These are phyloP conservation scores for Wickerhamomyces silvicola DNA, from an alignment of 805 yeast species.

Conservation along the genomic window DNA sequence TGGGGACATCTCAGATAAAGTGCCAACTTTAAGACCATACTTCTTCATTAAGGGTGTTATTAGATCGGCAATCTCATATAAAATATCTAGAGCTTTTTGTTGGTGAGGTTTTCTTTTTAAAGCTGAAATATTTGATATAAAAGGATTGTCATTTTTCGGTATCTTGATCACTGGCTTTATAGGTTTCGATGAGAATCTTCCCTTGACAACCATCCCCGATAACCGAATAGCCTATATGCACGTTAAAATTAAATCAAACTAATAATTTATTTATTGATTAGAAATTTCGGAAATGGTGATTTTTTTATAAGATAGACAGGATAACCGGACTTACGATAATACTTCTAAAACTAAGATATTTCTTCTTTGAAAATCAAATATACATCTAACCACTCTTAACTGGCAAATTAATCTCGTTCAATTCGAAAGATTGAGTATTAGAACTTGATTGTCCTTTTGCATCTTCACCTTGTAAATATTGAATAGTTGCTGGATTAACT, in stretches of 20 bases:
- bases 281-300: too few relatives aligned
- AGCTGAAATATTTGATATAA: constrained; percentile 31
- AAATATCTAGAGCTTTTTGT: constrained; percentile 49
- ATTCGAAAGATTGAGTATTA: too few relatives aligned
- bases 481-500: too few relatives aligned
- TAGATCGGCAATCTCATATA: constrained; percentile 60
- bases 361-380: too few relatives aligned
- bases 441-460: too few relatives aligned
- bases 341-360: too few relatives aligned
- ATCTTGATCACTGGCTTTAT: constrained; percentile 8
- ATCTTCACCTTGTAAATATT: constrained; percentile 13
- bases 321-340: too few relatives aligned
- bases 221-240: neutral
- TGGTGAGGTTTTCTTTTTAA: constrained; percentile 40
- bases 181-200: constrained; percentile 11
- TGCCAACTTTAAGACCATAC: constrained; percentile 56
- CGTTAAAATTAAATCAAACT: neutral
- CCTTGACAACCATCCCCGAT: constrained; percentile 16
- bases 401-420: too few relatives aligned
- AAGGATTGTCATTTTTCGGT: constrained; percentile 25
- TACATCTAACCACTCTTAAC: too few relatives aligned
- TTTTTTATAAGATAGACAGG: too few relatives aligned
- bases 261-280: too few relatives aligned
- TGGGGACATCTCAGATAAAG: constrained; percentile 79
- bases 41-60: constrained; percentile 78